Evolutionary conservation across 2,329 filamentous ascomycete species (phyloP).

Genomic region (Cladosporium velox): DNA sequence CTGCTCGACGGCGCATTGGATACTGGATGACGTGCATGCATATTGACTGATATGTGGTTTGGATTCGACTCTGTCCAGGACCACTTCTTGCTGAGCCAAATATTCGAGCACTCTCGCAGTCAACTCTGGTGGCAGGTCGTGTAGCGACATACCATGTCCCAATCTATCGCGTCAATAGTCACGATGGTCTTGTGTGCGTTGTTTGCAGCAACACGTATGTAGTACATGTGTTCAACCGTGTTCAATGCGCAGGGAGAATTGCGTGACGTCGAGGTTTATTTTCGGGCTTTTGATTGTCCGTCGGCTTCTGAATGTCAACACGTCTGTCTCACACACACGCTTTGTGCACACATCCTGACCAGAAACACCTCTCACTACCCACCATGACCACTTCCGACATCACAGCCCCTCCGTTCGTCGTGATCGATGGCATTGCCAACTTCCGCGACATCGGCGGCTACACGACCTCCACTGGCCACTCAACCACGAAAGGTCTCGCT

Average conservation of each 20-base stretch:
- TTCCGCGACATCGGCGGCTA: conserved; percentile 64
- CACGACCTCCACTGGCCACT: conserved; percentile 32
- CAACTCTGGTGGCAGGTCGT: neutral
- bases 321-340: conserved; percentile 3
- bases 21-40: neutral
- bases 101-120: neutral
- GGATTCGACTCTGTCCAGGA: neutral
- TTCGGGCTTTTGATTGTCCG: neutral
- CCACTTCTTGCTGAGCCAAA: neutral
- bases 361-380: neutral
- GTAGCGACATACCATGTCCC: neutral
- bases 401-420: conserved; percentile 38
- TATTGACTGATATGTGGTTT: neutral
- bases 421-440: conserved; percentile 63
- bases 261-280: neutral
- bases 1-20: neutral
- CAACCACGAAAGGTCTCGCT: conserved; percentile 56
- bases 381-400: conserved; percentile 22
- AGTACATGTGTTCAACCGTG: neutral
- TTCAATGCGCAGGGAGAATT: neutral
- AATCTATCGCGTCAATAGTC: neutral
- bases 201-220: neutral
- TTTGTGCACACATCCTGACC: neutral
- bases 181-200: neutral
- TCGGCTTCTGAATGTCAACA: conserved; percentile 8